phyloP scores from a whole-genome alignment of 2,329 filamentous ascomycete genomes.

The Alternaria brassicae region DNA sequence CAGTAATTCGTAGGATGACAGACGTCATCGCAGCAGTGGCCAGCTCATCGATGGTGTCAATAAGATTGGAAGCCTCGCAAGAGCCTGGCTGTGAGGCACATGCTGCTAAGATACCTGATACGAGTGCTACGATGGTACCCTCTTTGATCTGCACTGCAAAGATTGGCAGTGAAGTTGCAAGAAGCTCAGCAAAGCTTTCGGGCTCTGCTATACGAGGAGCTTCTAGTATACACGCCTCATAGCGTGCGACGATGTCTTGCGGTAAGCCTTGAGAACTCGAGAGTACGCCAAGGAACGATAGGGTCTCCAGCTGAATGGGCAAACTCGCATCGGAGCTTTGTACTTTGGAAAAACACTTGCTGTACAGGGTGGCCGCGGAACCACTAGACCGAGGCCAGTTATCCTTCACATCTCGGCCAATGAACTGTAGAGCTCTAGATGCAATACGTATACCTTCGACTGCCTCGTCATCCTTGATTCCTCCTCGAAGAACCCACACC shows the following conservation, averaged over 20 bases:
- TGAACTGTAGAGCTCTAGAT: conserved; percentile 32
- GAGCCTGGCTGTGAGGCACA: conserved; percentile 15
- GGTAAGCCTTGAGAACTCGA: conserved; percentile 27
- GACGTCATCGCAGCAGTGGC: conserved; percentile 18
- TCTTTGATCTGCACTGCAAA: conserved; percentile 38
- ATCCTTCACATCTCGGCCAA: conserved; percentile 29
- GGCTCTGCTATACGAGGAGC: conserved; percentile 17
- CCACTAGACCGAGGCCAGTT: conserved; percentile 33
- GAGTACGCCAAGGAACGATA: conserved; percentile 41
- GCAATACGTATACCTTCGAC: conserved; percentile 45
- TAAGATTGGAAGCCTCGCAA: conserved; percentile 15
- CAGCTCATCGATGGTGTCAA: conserved; percentile 29
- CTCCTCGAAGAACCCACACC: conserved; percentile 38
- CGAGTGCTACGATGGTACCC: conserved; percentile 19
- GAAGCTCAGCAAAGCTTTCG: conserved; percentile 22
- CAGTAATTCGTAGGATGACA: conserved; percentile 22
- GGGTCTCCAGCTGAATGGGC: conserved; percentile 39
- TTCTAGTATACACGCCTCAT: conserved; percentile 26
- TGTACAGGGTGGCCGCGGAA: conserved; percentile 24
- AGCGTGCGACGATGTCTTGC: conserved; percentile 29
- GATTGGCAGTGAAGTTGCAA: conserved; percentile 33
- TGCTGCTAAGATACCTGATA: conserved; percentile 24
- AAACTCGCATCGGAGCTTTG: conserved; percentile 27
- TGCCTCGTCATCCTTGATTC: conserved; percentile 35
- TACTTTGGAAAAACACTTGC: conserved; percentile 41